Evolutionary conservation across 1,139 yeast genomes (phyloP).

Genomic region (Eremothecium coryli): DNA sequence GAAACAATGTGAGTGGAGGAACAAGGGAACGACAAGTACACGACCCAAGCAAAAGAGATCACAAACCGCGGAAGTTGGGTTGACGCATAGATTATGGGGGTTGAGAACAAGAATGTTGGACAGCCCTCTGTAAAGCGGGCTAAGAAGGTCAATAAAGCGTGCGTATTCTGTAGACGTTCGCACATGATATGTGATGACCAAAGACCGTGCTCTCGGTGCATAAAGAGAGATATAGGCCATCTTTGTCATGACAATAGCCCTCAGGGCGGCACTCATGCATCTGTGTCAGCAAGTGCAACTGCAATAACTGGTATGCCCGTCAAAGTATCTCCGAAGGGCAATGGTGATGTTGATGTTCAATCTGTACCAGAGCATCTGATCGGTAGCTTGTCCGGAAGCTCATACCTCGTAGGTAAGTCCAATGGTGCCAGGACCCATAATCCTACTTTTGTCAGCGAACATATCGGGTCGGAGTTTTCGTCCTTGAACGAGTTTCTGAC

Average conservation of each 20-base stretch:
- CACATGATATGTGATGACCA: slow-evolving; percentile 89
- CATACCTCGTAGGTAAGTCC: too few species aligned
- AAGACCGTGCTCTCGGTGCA: slow-evolving; percentile 82
- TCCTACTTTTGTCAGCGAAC: slow-evolving; percentile 79
- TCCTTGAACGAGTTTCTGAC: slow-evolving; percentile 82
- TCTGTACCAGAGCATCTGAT: slow-evolving; percentile 21
- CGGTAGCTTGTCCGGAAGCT: not conserved
- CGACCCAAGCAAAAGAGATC: too few species aligned
- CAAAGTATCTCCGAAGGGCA: too few species aligned
- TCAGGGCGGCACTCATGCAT: slow-evolving; percentile 1
- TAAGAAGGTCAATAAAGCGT: slow-evolving; percentile 40
- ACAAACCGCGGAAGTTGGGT: too few species aligned
- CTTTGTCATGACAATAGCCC: slow-evolving; percentile 64
- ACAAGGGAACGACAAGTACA: too few species aligned
- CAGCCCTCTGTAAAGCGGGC: too few species aligned
- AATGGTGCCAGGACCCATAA: too few species aligned
- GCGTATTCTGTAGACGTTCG: slow-evolving; percentile 86
- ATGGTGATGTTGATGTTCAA: slow-evolving; percentile 24
- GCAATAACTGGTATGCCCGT: slow-evolving; percentile 33
- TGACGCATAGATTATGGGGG: too few species aligned
- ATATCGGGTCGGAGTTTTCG: slow-evolving; percentile 87
- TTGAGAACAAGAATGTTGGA: too few species aligned
- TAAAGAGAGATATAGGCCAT: slow-evolving; percentile 82
- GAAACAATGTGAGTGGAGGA: too few species aligned
- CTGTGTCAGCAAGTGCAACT: not conserved